phyloP scores from a whole-genome alignment of 306 rosid species.

The Gynostemma pentaphyllum region DNA sequence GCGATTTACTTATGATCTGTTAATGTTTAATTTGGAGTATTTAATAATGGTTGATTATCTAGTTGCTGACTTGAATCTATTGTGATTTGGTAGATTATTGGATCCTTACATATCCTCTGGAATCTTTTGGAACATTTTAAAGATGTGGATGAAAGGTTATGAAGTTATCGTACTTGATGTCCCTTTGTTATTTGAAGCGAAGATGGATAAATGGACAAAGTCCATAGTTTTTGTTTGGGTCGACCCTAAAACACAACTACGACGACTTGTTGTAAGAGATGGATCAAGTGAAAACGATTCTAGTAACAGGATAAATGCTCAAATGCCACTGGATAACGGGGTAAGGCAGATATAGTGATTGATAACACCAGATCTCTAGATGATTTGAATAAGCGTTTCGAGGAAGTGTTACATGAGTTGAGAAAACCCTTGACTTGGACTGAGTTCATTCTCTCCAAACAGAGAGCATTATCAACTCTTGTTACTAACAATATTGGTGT shows the following conservation, averaged over 20 bases:
- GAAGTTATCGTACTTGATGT: conserved; percentile 74
- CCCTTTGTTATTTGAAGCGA: conserved; percentile 77
- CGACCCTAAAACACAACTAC: conserved; percentile 66
- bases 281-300: conserved; percentile 49
- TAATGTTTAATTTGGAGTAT: not conserved
- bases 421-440: conserved; percentile 61
- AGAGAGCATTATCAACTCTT: conserved; percentile 39
- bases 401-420: conserved; percentile 38
- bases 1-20: not conserved
- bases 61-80: conserved; percentile 9
- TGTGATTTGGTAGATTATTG: conserved; percentile 41
- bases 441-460: conserved; percentile 58
- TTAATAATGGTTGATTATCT: not conserved
- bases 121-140: conserved; percentile 56
- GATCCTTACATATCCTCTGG: conserved; percentile 75
- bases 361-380: conserved; percentile 68
- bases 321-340: conserved; percentile 63
- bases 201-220: conserved; percentile 73
- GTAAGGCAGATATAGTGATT: conserved; percentile 54
- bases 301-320: conserved; percentile 48
- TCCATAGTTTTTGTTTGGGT: conserved; percentile 80
- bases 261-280: conserved; percentile 55
- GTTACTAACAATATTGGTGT: conserved; percentile 33
- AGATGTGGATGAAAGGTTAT: conserved; percentile 69
- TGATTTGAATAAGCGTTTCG: conserved; percentile 49